phyloP scores from a whole-genome alignment of 1,284 basidiomycete species.

The Tremellales sp. region DNA sequence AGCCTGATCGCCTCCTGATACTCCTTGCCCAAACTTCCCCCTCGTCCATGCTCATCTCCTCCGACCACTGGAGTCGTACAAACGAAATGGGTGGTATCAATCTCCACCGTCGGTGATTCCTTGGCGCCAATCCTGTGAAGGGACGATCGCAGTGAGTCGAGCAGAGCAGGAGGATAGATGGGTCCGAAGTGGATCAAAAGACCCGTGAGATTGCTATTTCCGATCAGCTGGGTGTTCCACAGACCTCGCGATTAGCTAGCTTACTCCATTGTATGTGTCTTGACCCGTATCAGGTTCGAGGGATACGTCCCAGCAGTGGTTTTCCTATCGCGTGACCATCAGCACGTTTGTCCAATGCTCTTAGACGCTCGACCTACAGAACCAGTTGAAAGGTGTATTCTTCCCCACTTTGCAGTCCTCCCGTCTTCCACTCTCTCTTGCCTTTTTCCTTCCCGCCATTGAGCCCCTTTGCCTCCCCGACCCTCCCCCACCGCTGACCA shows the following conservation, averaged over 20 bases:
- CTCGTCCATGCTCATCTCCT: slow-evolving; percentile 53
- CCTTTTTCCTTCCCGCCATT: slow-evolving; percentile 25
- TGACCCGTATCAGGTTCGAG: slow-evolving; percentile 73
- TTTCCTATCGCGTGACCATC: slow-evolving; percentile 35
- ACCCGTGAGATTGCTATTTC: slow-evolving; percentile 73
- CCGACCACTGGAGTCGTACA: slow-evolving; percentile 72
- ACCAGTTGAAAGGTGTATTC: slow-evolving; percentile 91
- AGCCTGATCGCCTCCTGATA: slow-evolving; percentile 86
- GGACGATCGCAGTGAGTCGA: slow-evolving; percentile 73
- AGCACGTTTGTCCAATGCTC: neutral
- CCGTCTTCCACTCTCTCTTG: slow-evolving; percentile 62
- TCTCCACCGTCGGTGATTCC: slow-evolving; percentile 87
- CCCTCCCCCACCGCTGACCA: slow-evolving; percentile 68
- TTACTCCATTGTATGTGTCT: slow-evolving; percentile 78
- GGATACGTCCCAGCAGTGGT: slow-evolving; percentile 85
- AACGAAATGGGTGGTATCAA: slow-evolving; percentile 94
- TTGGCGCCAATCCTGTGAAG: slow-evolving; percentile 77
- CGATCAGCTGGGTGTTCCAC: neutral
- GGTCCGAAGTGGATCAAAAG: slow-evolving; percentile 89
- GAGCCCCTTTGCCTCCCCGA: slow-evolving; percentile 32
- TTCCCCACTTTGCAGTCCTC: slow-evolving; percentile 78
- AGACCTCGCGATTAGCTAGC: slow-evolving; percentile 5
- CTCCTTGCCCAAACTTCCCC: slow-evolving; percentile 57
- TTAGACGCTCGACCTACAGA: slow-evolving; percentile 53
- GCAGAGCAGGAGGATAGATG: slow-evolving; percentile 66